Evolutionary conservation across 257 asterid genomes (phyloP).

Genomic region (Solanum tarapatanum): DNA sequence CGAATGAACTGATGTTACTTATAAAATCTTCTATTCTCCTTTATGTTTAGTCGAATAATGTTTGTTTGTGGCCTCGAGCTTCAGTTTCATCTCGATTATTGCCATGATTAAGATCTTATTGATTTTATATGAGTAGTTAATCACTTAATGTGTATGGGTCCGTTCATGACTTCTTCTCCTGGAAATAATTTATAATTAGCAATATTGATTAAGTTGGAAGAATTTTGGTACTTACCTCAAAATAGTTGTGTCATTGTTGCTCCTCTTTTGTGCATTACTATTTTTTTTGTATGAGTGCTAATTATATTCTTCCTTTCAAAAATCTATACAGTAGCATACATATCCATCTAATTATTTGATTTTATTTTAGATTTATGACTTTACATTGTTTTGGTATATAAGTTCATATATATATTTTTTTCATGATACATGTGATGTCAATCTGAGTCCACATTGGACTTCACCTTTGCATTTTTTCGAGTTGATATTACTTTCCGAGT

Average conservation of each 20-base stretch:
- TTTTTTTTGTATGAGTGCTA: neutral
- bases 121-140: neutral
- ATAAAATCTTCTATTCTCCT: neutral
- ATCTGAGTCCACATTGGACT: neutral
- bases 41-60: neutral
- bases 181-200: neutral
- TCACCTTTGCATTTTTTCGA: neutral
- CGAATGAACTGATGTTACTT: too few species aligned
- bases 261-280: neutral
- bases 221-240: neutral
- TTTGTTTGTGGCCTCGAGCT: neutral
- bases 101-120: neutral
- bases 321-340: neutral
- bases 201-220: neutral
- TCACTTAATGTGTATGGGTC: neutral
- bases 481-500: neutral
- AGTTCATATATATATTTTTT: too few species aligned
- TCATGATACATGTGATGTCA: neutral
- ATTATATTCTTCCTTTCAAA: neutral
- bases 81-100: neutral
- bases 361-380: neutral
- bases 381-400: neutral
- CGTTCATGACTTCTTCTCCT: neutral
- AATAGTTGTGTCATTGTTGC: neutral
- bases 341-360: neutral